A percentile compares a stretch with the other conserved stretches of the same genome.
These are phyloP conservation scores for Arthrobotrys megalospora DNA, from an alignment of 2,329 filamentous ascomycete species.

Conservation along the genomic window DNA sequence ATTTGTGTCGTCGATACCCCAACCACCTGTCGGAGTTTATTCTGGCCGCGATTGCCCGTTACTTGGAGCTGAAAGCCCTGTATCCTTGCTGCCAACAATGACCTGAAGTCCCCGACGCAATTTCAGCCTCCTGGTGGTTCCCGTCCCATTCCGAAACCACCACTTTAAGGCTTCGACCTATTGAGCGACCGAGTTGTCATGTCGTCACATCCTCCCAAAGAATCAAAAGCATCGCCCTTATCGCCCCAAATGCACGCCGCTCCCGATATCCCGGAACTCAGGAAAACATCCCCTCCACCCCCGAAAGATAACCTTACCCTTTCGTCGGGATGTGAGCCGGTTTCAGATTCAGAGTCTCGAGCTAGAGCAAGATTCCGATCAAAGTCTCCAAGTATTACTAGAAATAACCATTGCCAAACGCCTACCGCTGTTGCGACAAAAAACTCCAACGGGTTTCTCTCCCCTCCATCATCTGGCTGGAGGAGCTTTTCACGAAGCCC, in stretches of 20 bases:
- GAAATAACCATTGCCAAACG: conserved; percentile 3
- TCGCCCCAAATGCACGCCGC: conserved; percentile 38
- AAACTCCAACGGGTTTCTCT: conserved; percentile 41
- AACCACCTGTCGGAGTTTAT: background rate
- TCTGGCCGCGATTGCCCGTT: background rate
- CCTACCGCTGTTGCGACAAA: conserved; percentile 3
- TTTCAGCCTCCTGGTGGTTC: conserved; percentile 4
- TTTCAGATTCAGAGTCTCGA: conserved; percentile 49
- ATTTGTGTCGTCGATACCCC: conserved; percentile 1
- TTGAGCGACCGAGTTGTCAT: conserved; percentile 5
- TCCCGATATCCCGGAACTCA: conserved; percentile 43
- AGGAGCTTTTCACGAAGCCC: conserved; percentile 91
- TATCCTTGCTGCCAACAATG: conserved; percentile 15
- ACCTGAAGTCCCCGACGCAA: conserved; percentile 8
- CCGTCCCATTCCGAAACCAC: conserved; percentile 35
- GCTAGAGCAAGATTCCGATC: conserved; percentile 57
- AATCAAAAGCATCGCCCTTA: conserved; percentile 1
- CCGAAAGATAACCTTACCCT: conserved; percentile 5
- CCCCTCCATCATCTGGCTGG: conserved; percentile 72
- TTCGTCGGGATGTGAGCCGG: conserved; percentile 2
- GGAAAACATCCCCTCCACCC: conserved; percentile 54
- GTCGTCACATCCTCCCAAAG: conserved; percentile 23
- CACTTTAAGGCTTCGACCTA: background rate
- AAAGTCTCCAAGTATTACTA: conserved; percentile 27
- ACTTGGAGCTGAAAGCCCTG: background rate